A percentile compares a stretch with the other conserved stretches of the same genome.
phyloP scores from a whole-genome alignment of 495 filamentous ascomycete genomes.

The Podospora conica region DNA sequence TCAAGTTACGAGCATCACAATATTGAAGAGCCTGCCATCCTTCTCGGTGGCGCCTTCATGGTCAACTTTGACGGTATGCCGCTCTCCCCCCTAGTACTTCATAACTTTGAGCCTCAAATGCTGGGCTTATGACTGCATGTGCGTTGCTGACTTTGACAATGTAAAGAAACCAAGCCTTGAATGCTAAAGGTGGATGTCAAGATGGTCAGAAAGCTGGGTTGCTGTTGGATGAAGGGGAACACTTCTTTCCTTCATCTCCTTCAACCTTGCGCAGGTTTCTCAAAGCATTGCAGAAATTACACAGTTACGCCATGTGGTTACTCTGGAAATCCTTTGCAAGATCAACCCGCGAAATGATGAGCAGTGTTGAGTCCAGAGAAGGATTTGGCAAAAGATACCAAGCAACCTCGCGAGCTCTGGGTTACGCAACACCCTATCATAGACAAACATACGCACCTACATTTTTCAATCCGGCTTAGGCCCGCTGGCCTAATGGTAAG shows the following conservation, averaged over 20 bases:
- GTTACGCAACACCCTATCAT: too few species aligned
- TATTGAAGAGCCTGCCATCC: constrained; percentile 62
- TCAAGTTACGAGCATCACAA: constrained; percentile 59
- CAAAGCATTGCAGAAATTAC: not conserved
- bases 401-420: not conserved
- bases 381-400: not conserved
- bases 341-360: not conserved
- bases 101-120: not conserved
- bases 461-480: not conserved
- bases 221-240: not conserved
- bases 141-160: not conserved
- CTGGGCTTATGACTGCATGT: not conserved
- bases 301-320: too few species aligned
- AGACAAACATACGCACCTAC: too few species aligned
- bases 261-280: not conserved
- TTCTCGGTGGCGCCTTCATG: constrained; percentile 60
- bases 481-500: not conserved
- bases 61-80: constrained; percentile 27
- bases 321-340: not conserved
- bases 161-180: not conserved
- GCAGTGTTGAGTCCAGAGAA: not conserved
- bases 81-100: not conserved
- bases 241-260: not conserved
- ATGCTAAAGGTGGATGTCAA: not conserved
- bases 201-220: not conserved